phyloP scores from a whole-genome alignment of 2,329 filamentous ascomycete genomes.

The Colletotrichum scovillei region DNA sequence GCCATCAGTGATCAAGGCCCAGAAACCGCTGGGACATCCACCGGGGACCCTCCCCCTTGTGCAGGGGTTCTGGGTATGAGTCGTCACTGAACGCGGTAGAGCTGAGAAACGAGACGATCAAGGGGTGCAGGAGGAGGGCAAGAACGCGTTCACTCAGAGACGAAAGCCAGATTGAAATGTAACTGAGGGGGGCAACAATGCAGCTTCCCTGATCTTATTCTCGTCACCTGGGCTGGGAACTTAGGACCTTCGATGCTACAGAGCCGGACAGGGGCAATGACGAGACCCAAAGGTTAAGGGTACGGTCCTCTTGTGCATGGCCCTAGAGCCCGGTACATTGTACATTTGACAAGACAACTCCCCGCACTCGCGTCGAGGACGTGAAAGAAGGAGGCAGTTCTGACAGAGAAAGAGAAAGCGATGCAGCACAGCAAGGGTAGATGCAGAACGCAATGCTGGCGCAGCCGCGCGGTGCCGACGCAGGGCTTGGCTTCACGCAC shows the following conservation, averaged over 20 bases:
- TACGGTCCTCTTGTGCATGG: background rate
- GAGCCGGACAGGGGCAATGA: constrained; percentile 6
- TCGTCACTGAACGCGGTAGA: background rate
- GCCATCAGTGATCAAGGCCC: constrained; percentile 17
- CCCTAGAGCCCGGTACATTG: background rate
- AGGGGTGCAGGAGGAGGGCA: background rate
- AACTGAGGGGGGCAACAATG: background rate
- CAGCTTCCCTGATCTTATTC: background rate
- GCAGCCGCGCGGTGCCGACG: constrained; percentile 1
- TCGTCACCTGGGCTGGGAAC: background rate
- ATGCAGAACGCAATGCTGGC: background rate
- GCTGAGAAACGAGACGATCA: background rate
- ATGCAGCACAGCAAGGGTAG: constrained; percentile 2
- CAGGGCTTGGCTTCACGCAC: constrained; percentile 3
- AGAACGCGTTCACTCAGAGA: background rate
- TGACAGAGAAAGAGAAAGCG: background rate
- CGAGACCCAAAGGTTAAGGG: constrained; percentile 6
- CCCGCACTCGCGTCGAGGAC: constrained; percentile 12
- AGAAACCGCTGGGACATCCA: constrained; percentile 2
- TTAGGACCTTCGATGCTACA: background rate
- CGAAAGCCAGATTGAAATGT: background rate
- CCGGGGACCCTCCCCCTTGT: constrained; percentile 10
- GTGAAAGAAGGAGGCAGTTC: background rate
- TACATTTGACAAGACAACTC: background rate
- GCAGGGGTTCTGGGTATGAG: background rate